Evolutionary conservation across 345 rosid genomes (phyloP), one percentile per base, ranked within the genome.

Genomic region (Bruguiera sexangula): DNA sequence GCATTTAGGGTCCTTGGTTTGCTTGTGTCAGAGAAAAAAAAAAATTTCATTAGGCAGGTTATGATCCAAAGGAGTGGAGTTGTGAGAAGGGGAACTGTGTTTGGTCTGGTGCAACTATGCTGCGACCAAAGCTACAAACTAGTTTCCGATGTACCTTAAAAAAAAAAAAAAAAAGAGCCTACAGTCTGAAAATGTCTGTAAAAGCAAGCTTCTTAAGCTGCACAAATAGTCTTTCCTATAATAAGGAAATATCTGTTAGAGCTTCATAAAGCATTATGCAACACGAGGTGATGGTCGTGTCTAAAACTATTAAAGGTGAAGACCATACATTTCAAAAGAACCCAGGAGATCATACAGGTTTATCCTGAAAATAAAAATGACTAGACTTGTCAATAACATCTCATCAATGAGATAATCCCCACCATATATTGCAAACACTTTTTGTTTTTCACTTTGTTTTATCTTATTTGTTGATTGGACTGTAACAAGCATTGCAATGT

Each of bases 381-480:
- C 18, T 43, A 43, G 50, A 43, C 50, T 13, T 13, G 3, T 43
- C 16, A 13, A 13, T 43, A 13, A 43, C 16, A 3, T 13, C 50
- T 43, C 16, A 15, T 43, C 50, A 43, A 43, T 3, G 18, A 56
- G 29, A 56, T 24, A 9, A 21, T 56, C 16, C 16, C 60, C 29
- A 24, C 60, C 16, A 11, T 56, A 24, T 56, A 11, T 56, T n/a
- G 37, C 6, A 6, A 8, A 21, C 60, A 56, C 29, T 6, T 22
- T 24, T 24, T 56, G 1, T 59, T 16, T 29, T 30, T 20, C 43
- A 8, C 10, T 43, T 29, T 27, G 8, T 55, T 58, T 24, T 36
- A 8, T 57, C 30, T n/a, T 30, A 46, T 72, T 56, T 43, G 62
- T 70, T 53, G 29, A 24, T 70, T 32, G 20, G 62, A 56, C 11